These are phyloP conservation scores for Podospora didyma DNA, from an alignment of 495 filamentous ascomycete species.

Conservation along the genomic window DNA sequence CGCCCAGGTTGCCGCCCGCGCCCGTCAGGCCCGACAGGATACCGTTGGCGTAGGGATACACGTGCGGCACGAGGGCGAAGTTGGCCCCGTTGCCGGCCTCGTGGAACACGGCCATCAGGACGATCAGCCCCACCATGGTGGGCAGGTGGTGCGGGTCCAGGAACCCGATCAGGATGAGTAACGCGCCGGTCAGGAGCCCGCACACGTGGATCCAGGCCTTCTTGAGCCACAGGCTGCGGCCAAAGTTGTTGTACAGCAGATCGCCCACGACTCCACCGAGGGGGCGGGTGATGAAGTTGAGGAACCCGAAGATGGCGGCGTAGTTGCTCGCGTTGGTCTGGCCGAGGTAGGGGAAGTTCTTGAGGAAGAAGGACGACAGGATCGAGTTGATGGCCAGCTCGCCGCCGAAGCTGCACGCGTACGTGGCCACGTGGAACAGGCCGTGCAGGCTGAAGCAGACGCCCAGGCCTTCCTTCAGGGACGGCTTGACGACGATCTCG, in stretches of 20 bases:
- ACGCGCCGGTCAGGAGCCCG: conserved; percentile 59
- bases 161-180: conserved; percentile 69
- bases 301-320: conserved; percentile 88
- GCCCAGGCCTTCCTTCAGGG: conserved; percentile 55
- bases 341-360: conserved; percentile 69
- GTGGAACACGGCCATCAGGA: conserved; percentile 71
- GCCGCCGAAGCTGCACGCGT: conserved; percentile 81
- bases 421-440: conserved; percentile 62
- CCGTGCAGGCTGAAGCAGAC: conserved; percentile 64
- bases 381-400: conserved; percentile 85
- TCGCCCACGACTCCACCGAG: conserved; percentile 71
- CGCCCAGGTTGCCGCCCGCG: conserved; percentile 77
- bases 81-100: conserved; percentile 83
- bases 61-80: conserved; percentile 81
- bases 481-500: conserved; percentile 64
- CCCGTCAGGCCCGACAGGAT: conserved; percentile 76
- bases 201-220: conserved; percentile 65
- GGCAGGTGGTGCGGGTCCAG: conserved; percentile 53
- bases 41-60: conserved; percentile 64
- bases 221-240: conserved; percentile 65
- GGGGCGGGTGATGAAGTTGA: conserved; percentile 75
- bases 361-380: conserved; percentile 72
- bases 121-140: conserved; percentile 74
- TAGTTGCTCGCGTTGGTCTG: conserved; percentile 71
- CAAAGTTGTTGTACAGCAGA: conserved; percentile 59